Evolutionary conservation across 176 grass and related monocot species (phyloP).

Genomic region (Oryza coarctata): DNA sequence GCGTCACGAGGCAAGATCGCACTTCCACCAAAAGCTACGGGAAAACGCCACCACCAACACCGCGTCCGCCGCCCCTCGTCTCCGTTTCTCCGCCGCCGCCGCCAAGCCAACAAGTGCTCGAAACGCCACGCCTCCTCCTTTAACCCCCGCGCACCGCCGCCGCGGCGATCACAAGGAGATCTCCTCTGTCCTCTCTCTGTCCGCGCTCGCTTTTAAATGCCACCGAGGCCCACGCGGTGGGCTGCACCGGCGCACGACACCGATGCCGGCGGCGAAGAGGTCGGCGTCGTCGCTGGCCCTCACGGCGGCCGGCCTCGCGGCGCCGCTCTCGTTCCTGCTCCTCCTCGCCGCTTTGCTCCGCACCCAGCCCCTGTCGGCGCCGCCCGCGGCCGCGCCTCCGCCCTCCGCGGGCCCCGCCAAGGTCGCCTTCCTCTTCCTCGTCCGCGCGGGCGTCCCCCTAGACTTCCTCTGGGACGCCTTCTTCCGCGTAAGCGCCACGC

Average conservation of each 20-base stretch:
- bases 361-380: conserved; percentile 28
- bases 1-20: conserved; percentile 30
- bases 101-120: conserved; percentile 8
- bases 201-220: neutral
- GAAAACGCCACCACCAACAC: conserved; percentile 1
- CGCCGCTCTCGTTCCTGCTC: conserved; percentile 56
- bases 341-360: conserved; percentile 55
- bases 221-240: conserved; percentile 26
- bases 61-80: neutral
- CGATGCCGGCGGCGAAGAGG: conserved; percentile 65
- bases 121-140: neutral
- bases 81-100: conserved; percentile 7
- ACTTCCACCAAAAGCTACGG: neutral
- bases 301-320: conserved; percentile 38
- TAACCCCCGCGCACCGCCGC: conserved; percentile 17
- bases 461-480: conserved; percentile 98
- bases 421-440: conserved; percentile 94
- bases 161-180: neutral
- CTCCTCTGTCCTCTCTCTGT: too few relatives aligned
- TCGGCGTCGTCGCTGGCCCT: conserved; percentile 28
- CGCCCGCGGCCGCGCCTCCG: conserved; percentile 6
- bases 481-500: conserved; percentile 53
- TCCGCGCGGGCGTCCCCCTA: conserved; percentile 71
- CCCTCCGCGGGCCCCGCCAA: conserved; percentile 41
- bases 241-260: neutral